Percentiles rank a stretch among this genome's conserved stretches.
phyloP scores from a whole-genome alignment of 345 rosid genomes.

The Moricandia arvensis region DNA sequence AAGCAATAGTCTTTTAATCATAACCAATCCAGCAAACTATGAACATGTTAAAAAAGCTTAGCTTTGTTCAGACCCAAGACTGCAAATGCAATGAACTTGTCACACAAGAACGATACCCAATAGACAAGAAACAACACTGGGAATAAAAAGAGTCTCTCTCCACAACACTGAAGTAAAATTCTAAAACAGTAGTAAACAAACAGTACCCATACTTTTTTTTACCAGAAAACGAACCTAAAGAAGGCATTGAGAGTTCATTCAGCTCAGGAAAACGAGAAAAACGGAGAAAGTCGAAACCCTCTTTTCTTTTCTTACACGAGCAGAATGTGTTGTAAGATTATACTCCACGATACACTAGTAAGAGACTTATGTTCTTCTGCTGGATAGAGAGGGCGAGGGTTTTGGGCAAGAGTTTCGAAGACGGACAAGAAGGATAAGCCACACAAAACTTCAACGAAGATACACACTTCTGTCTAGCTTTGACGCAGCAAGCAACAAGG shows the following conservation, averaged over 20 bases:
- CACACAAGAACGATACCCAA: not conserved
- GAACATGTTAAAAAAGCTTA: not conserved
- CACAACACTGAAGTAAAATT: too few species aligned
- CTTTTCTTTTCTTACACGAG: not conserved
- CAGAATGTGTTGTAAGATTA: conserved; percentile 14
- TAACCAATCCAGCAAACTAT: not conserved
- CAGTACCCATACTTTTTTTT: too few species aligned
- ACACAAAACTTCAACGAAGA: conserved; percentile 31
- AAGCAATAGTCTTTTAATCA: not conserved
- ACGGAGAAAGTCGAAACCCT: conserved; percentile 12
- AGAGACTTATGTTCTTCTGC: not conserved
- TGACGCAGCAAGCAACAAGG: too few species aligned
- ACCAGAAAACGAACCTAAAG: conserved; percentile 50
- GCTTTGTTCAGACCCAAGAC: not conserved
- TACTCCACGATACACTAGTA: not conserved
- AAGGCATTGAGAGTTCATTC: conserved; percentile 89
- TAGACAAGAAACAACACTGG: not conserved
- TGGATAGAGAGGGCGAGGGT: conserved; percentile 4
- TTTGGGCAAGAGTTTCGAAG: too few species aligned
- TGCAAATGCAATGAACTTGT: not conserved
- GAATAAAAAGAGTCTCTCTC: not conserved
- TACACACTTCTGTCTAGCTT: too few species aligned
- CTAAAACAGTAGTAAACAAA: too few species aligned
- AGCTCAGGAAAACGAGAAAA: not conserved
- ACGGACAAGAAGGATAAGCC: conserved; percentile 35